Evolutionary conservation across 148 eudicot genomes (phyloP), one percentile per base, ranked within the genome.

Genomic region (Vaccinium myrtillus): DNA sequence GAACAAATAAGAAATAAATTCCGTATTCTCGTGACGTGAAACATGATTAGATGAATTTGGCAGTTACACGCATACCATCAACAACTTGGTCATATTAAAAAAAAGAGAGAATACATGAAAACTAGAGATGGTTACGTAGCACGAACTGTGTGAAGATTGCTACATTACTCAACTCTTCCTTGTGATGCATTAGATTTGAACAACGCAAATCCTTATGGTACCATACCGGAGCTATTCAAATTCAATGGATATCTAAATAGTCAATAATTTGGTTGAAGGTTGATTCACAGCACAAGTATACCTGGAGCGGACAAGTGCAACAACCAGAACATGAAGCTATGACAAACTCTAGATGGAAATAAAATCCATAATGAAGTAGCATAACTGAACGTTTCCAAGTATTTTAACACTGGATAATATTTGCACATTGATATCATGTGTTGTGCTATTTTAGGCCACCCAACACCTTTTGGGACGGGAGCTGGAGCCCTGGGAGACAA

Each of bases 401-500:
- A 21, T 25, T 70, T 30, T 81, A 23, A 21, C 12, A 11, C 59
- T 63, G 19, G n/a, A 49, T 25, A 16, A 49, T 63, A 54, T 69
- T 11, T n/a, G 39, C 18, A 1, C 21, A 7, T 58, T 23, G 55
- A 65, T 65, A 25, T 48, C 51, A 9, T 46, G 15, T 54, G 12
- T 27, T 27, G 74, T 61, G 61, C 51, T 81, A 36, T 59, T 21
- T 83, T 83, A 96, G 99, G 93, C 87, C 77, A 92, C 88, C 83
- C 99, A 94, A 82, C 92, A 86, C 83, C 85, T 96, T 46, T 83
- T 96, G 61, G 90, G 89, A 10, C 92, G 99, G 54, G 99, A 96
- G 73, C 93, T 96, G 65, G 97, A 96, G 84, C 91, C 99, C 23
- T 96, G 99, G 99, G 99, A 96, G 87, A 96, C 98, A 10, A 92